phyloP scores from a whole-genome alignment of 345 rosid species.

The Lepidium aucheri region DNA sequence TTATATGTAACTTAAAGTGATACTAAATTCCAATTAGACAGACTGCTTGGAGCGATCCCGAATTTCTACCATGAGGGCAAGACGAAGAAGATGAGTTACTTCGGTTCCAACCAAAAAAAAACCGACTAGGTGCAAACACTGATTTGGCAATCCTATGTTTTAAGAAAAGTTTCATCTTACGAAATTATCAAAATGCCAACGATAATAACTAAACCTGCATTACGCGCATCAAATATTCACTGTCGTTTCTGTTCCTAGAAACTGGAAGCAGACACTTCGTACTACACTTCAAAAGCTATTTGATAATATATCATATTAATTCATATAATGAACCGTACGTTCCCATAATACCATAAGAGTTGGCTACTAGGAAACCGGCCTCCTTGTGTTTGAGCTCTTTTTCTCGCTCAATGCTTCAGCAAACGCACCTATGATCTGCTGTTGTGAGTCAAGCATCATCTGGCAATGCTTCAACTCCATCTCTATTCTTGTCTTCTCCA shows the following conservation, averaged over 20 bases:
- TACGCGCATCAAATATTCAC: not conserved
- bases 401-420: constrained; percentile 34
- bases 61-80: not conserved
- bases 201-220: not conserved
- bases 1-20: not conserved
- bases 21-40: not conserved
- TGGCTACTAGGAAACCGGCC: constrained; percentile 15
- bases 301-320: not conserved
- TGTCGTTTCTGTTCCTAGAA: not conserved
- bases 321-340: not conserved
- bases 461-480: constrained; percentile 58
- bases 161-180: not conserved
- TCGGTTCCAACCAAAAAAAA: not conserved
- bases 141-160: not conserved
- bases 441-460: constrained; percentile 63
- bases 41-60: not conserved
- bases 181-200: not conserved
- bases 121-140: not conserved
- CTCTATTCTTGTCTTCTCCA: constrained; percentile 62
- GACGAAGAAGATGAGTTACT: not conserved
- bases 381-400: constrained; percentile 30
- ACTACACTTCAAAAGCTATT: constrained; percentile 10
- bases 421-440: constrained; percentile 42
- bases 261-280: constrained; percentile 11
- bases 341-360: not conserved